A percentile compares a stretch with the other conserved stretches of the same genome.
phyloP scores from a whole-genome alignment of 108 stramenopile species.

The Cylindrotheca fusiformis region DNA sequence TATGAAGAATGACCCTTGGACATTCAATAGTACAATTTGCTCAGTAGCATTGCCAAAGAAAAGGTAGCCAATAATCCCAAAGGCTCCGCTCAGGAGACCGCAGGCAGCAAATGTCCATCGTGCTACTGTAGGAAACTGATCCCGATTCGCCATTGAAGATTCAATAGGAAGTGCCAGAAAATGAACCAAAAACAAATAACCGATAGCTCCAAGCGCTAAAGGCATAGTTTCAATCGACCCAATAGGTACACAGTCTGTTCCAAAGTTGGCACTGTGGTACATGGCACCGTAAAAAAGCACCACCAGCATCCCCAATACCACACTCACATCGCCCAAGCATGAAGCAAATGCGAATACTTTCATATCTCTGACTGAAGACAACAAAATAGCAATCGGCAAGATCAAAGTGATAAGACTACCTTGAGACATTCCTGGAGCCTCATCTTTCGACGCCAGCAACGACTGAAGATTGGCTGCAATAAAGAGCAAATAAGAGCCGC shows the following conservation, averaged over 20 bases:
- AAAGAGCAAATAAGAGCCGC: constrained; percentile 34
- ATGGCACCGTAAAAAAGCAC: constrained; percentile 20
- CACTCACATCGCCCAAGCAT: constrained; percentile 19
- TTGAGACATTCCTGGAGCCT: constrained; percentile 1
- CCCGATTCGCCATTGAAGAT: constrained; percentile 26
- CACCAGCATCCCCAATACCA: constrained; percentile 22
- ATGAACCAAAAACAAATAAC: constrained; percentile 32
- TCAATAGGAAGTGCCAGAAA: constrained; percentile 33
- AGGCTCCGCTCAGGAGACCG: constrained; percentile 16
- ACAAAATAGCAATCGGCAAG: constrained; percentile 15
- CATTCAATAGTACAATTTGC: constrained; percentile 31
- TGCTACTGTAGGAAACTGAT: constrained; percentile 14
- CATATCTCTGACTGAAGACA: constrained; percentile 27
- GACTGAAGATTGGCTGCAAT: constrained; percentile 27
- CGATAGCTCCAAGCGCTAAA: constrained; percentile 31
- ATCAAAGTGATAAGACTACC: constrained; percentile 3
- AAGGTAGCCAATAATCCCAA: constrained; percentile 23
- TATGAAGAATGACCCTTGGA: constrained; percentile 10
- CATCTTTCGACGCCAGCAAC: background rate
- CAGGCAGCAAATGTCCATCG: constrained; percentile 19
- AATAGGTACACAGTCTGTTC: constrained; percentile 7
- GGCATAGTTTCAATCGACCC: constrained; percentile 25
- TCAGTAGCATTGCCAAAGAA: constrained; percentile 27
- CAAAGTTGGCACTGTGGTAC: background rate
- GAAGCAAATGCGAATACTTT: constrained; percentile 29